Evolutionary conservation across 208 protist genomes (phyloP).

Genomic region (Phytomonas serpens): DNA sequence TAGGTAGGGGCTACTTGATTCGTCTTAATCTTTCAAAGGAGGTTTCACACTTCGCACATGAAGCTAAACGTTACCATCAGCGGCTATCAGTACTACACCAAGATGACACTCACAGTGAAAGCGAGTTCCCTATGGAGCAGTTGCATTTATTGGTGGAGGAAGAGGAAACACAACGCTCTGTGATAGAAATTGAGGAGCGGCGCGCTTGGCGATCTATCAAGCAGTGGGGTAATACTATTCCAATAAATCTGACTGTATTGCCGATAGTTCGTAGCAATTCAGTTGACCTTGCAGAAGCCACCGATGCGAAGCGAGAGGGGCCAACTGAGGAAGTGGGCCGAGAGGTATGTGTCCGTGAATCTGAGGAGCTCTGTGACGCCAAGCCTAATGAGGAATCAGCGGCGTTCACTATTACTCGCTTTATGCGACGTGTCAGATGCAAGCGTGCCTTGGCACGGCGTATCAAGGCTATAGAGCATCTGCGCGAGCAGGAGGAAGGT

Average conservation of each 20-base stretch:
- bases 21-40: conserved; percentile 22
- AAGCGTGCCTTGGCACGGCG: not conserved
- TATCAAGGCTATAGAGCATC: not conserved
- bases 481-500: conserved; percentile 1
- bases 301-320: not conserved
- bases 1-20: conserved; percentile 49
- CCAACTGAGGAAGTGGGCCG: not conserved
- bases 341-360: not conserved
- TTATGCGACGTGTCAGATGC: conserved; percentile 6
- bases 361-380: not conserved
- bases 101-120: conserved; percentile 12
- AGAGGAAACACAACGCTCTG: conserved; percentile 18
- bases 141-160: not conserved
- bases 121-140: not conserved
- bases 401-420: conserved; percentile 1
- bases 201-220: not conserved
- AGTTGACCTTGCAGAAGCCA: not conserved
- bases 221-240: not conserved
- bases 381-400: not conserved
- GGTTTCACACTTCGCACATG: conserved; percentile 16
- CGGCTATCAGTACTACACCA: conserved; percentile 18
- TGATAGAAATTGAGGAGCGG: conserved; percentile 13
- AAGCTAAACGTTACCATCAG: conserved; percentile 36
- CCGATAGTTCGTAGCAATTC: not conserved
- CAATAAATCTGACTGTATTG: not conserved